Conservation (phyloP, 768 basidiomycete species). For the Hygrophoropsis aurantiaca region DNA sequence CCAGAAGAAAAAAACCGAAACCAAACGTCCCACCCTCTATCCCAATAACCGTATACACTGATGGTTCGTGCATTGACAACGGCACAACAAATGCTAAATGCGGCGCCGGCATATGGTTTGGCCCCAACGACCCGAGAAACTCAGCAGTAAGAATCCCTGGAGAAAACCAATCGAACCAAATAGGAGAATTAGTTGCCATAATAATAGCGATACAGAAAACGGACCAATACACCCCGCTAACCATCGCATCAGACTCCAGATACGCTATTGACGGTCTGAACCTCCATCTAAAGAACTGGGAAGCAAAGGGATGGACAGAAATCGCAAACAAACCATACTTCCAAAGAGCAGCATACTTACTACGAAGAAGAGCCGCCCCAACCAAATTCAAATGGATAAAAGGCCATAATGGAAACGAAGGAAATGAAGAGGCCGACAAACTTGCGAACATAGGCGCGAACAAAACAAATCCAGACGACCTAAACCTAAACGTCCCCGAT, state of each 20-base stretch:
- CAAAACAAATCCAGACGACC: neutral
- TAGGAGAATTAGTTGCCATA: conserved; percentile 15
- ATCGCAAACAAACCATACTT: conserved; percentile 4
- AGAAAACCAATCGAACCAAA: conserved; percentile 14
- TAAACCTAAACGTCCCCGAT: conserved; percentile 1
- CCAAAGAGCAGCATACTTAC: neutral
- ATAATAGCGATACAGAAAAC: conserved; percentile 5
- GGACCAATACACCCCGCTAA: neutral
- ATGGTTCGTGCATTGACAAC: conserved; percentile 15
- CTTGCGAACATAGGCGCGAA: conserved; percentile 15
- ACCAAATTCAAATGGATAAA: conserved; percentile 25
- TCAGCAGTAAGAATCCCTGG: conserved; percentile 7
- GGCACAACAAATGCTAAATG: conserved; percentile 11
- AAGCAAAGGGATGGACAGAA: conserved; percentile 12
- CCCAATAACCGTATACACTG: conserved; percentile 6
- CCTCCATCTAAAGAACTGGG: neutral
- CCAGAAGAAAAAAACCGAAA: too few relatives aligned
- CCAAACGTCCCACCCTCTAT: too few relatives aligned
- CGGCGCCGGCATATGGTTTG: conserved; percentile 19
- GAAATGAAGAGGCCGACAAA: conserved; percentile 23
- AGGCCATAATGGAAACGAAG: conserved; percentile 16
- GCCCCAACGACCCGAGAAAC: conserved; percentile 6
- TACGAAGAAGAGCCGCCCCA: conserved; percentile 11
- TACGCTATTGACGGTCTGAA: conserved; percentile 13
- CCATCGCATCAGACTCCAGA: conserved; percentile 14